Evolutionary conservation across 495 filamentous ascomycete species (phyloP), one percentile per base, ranked within the genome.

Genomic region (Astrothelium subdiscretum): DNA sequence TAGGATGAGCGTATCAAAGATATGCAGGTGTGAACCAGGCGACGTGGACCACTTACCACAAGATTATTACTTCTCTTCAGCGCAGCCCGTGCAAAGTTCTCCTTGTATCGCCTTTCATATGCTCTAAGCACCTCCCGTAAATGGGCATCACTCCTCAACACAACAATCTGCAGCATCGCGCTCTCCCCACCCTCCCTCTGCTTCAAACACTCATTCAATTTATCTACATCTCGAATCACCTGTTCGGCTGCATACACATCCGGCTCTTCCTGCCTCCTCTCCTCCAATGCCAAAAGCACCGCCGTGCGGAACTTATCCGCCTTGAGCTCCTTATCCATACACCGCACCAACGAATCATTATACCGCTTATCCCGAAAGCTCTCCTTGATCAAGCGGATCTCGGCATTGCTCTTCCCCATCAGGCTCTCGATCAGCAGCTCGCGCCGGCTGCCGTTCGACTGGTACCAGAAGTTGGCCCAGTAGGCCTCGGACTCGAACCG

Each of bases 401-500:
- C 95, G 20, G 80, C 78, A 68, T 96, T 96, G 13, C 84, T 85
- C 18, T 91, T 84, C 0, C 94, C 94, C 81, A 97, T 94, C 15
- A 98, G 76, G 11, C 85, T 83, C 71, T 98, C 94, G 68, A 98
- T 97, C 51, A 98, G 81, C 24, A 98, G 76, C 71, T 98, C 74
- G 0, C 74, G 62, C 15, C 67, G 59, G 20, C 65, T 68, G 3
- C 54, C 60, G 57, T 70, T 65, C 38, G 88, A 86, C 71, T 97
- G 94, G 76, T 97, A 98, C 85, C 92, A 98, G 74, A 89, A 95
- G 69, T 97, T 98, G 52, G 95, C 92, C 90, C 94, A 98, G 78
- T 94, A 97, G 1, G 89, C 92, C 72, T 98, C 94, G 59, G 83
- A 85, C 76, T 97, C 94, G 87, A 90, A 98, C 52, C 84, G 80